Base-by-base conservation (phyloP, 106 monocot genomes). In the Hemerocallis citrina region DNA sequence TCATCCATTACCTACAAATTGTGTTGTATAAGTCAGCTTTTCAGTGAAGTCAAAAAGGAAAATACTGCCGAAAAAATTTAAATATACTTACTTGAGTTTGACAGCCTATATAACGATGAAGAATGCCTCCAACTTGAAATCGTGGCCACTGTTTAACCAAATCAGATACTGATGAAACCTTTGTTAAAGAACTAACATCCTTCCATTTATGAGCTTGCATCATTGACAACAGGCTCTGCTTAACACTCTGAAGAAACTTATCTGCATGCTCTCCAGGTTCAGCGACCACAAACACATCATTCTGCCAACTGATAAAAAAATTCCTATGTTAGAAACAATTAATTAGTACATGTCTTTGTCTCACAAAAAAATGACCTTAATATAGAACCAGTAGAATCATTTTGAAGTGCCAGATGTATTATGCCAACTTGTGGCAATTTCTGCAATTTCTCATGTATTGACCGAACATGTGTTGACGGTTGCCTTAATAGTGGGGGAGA, bases 241-340 rank as follows among this genome's bases (percentile, higher is more conserved):
- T 92, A 50, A 92, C 87, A 68, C 77, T 90, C 50, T 70, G 84
- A 45, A 98, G 79, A 82, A 98, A 98, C 70, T 77, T 87, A 54
- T 98, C 98, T 19, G 91, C 98, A 59, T 75, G 78, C 55, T 92
- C 98, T 49, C 92, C 98, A 41, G 91, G 92, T 65, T 92, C 98
- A 40, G 91, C 98, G 64, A 98, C 91, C 57, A 98, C 91, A 82
- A 88, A 98, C 41, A 98, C 92, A 82, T 98, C 98, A 85, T 92
- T 98, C 75, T 88, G 91, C 98, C 98, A 98, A 68, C 98, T 98
- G 78, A 63, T 15, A 24, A 2, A 37, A 46, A 67, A 28, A 9
- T 48, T 12, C 23, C 35, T 5, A 33, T 41, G 50, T 16, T 61
- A 32, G 7, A 38, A 58, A 55, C 36, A 64, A 22, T 17, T 59